Evolutionary conservation across 371 early-diverging fungal species (phyloP), one percentile per base, ranked within the genome.

Genomic region (Saksenaea vasiformis): DNA sequence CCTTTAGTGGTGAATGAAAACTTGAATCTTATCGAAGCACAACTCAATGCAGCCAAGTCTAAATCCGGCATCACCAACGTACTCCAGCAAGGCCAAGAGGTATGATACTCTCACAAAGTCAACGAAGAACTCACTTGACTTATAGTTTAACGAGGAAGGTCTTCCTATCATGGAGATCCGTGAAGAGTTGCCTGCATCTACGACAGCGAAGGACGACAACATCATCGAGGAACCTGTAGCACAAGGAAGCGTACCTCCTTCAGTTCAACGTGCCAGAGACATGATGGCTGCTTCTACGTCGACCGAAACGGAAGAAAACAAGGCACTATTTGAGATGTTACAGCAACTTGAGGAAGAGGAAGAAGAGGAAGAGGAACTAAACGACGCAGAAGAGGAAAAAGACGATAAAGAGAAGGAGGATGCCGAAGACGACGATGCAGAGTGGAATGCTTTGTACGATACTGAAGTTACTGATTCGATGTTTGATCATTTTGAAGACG

Each of bases 111-210:
- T 41, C 43, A 5, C 22, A 10, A 9, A 22, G 22, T 19, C 51
- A 47, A 22, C 22, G 0, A 22, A 7, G 10, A 5, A 10, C 22
- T 19, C 5, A 22, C 51, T 47, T 19, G 22, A 47, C 2, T 10
- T 39, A 10, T 62, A 87, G 84, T 64, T 85, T n/a, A 95, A 93
- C 62, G 96, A 95, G 71, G 94, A 95, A 56, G 96, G 96, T 1
- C 80, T 93, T 24, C 90, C 90, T 24, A 90, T 93, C 66, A 88
- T 95, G 39, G 96, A 95, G 19, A 96, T 96, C 56, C 82, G 86
- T 14, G 95, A 95, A 70, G 86, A 89, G 54, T 73, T 86, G 4
- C 69, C 66, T 0, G 76, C 78, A 1, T 8, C 35, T 14, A 3
- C 36, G 28, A 28, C 26, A 58, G 24, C 65, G 67, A 55, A 56